Conservation (phyloP, 257 asterid species). For the Marsdenia floribunda region DNA sequence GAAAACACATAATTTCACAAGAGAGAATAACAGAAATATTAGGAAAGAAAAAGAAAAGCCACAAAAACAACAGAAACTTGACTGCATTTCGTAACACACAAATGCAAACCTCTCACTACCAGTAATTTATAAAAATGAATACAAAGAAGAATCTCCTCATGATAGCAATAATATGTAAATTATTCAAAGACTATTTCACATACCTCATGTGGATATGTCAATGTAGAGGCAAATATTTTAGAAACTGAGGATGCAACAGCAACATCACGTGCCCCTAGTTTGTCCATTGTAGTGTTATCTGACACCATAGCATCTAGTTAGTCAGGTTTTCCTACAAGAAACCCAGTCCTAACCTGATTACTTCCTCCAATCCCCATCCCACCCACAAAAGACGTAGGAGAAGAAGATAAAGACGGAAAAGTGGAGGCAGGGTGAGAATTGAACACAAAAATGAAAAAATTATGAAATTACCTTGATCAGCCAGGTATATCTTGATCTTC, state of each 20-base stretch:
- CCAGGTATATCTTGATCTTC: slow-evolving; percentile 73
- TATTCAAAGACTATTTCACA: background rate
- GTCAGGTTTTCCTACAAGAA: background rate
- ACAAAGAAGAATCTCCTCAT: background rate
- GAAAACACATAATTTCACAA: background rate
- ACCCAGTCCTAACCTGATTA: background rate
- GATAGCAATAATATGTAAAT: background rate
- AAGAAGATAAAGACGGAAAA: background rate
- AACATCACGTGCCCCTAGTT: slow-evolving; percentile 66
- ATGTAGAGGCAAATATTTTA: slow-evolving; percentile 83
- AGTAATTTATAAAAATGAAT: background rate
- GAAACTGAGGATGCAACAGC: slow-evolving; percentile 93
- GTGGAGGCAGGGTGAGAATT: background rate
- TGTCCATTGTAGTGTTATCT: slow-evolving; percentile 68
- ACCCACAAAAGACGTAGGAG: background rate
- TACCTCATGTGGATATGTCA: slow-evolving; percentile 98
- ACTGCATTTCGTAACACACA: background rate
- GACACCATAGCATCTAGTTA: slow-evolving; percentile 25
- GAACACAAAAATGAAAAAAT: background rate
- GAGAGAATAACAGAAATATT: background rate
- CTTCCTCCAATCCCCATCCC: background rate
- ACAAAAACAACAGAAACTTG: background rate
- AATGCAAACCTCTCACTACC: background rate
- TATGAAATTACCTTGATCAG: slow-evolving; percentile 47
- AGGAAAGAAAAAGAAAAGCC: background rate